These are phyloP conservation scores for Lactarius psammicola DNA, from an alignment of 768 basidiomycete genomes.

Conservation along the genomic window DNA sequence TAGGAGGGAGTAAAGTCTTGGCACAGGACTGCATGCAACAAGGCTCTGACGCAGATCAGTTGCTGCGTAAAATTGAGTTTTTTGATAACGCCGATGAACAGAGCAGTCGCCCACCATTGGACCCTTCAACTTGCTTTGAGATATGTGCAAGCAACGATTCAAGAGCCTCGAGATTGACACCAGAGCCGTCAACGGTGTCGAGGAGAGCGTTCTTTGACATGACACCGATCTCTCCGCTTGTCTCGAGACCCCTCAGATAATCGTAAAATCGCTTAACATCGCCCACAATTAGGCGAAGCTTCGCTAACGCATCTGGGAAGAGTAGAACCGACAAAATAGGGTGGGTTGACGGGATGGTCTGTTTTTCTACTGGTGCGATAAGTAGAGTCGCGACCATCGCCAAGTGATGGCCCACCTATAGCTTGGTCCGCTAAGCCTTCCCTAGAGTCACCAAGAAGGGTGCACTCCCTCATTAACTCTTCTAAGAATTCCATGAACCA, in stretches of 20 bases:
- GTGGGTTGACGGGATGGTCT: constrained; percentile 5
- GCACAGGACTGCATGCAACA: constrained; percentile 57
- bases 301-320: constrained; percentile 60
- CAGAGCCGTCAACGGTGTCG: constrained; percentile 63
- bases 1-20: constrained; percentile 44
- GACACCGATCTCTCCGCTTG: constrained; percentile 59
- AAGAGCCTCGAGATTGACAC: constrained; percentile 56
- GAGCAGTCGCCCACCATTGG: constrained; percentile 31
- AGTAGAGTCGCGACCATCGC: neutral
- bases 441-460: constrained; percentile 37
- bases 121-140: constrained; percentile 33
- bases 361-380: neutral
- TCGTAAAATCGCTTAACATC: constrained; percentile 61
- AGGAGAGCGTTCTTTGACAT: constrained; percentile 62
- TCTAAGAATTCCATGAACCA: constrained; percentile 67
- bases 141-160: constrained; percentile 46
- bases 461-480: constrained; percentile 55
- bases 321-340: constrained; percentile 55
- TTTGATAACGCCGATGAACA: neutral
- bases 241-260: constrained; percentile 50
- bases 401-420: constrained; percentile 5
- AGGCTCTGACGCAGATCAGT: constrained; percentile 52
- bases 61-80: constrained; percentile 39
- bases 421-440: constrained; percentile 17
- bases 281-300: constrained; percentile 47